A percentile compares a stretch with the other conserved stretches of the same genome.
These are phyloP conservation scores for Nicotiana undulata DNA, from an alignment of 257 asterid genomes.

Conservation along the genomic window DNA sequence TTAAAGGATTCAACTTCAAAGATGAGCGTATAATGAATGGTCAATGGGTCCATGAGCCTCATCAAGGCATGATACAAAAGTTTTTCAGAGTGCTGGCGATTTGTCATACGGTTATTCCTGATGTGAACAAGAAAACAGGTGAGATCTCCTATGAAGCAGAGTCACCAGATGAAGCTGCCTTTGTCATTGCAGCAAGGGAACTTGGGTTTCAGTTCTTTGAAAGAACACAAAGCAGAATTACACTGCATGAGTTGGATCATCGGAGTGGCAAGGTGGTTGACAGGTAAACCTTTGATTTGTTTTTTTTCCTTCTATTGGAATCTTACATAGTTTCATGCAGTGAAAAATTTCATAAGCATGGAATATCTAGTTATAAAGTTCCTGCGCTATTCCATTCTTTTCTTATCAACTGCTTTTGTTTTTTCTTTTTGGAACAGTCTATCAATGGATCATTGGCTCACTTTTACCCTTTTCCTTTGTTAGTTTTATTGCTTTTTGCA, in stretches of 20 bases:
- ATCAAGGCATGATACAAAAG: constrained; percentile 52
- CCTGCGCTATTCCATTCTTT: neutral
- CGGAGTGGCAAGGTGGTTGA: constrained; percentile 43
- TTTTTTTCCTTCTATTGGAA: neutral
- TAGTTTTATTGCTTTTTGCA: neutral
- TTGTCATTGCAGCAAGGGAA: constrained; percentile 91
- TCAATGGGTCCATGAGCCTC: constrained; percentile 64
- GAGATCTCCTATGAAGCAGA: constrained; percentile 88
- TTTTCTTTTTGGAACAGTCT: neutral
- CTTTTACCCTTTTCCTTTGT: neutral
- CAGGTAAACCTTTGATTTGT: constrained; percentile 37
- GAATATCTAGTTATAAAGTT: too few species aligned
- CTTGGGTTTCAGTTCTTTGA: constrained; percentile 81
- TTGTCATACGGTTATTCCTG: constrained; percentile 97
- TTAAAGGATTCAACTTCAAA: constrained; percentile 77
- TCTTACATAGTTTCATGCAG: neutral
- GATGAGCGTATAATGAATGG: constrained; percentile 89
- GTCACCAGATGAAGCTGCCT: constrained; percentile 98
- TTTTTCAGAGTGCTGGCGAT: constrained; percentile 79
- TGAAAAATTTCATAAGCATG: too few species aligned
- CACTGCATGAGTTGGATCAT: constrained; percentile 68
- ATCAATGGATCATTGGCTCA: neutral
- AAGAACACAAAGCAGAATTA: constrained; percentile 74
- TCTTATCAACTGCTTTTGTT: neutral
- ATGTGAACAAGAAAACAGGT: constrained; percentile 47